Evolutionary conservation across 1,284 basidiomycete species (phyloP), one percentile per base, ranked within the genome.

Genomic region (Meira nashicola): DNA sequence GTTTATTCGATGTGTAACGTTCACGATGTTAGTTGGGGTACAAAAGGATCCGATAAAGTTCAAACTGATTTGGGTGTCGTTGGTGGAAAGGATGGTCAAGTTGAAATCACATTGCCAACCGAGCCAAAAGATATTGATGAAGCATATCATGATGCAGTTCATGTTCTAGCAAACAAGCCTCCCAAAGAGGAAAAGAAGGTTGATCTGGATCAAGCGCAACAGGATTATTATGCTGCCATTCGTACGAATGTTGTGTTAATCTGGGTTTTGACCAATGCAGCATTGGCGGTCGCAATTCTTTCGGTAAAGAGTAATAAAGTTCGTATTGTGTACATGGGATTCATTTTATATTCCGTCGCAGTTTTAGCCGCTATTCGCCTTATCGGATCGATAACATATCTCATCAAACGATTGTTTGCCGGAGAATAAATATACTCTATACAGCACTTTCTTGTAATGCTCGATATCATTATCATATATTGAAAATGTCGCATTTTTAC

Each of bases 1-100:
- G 73, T 78, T 48, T 78, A 78, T 48, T 73, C 74, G 0, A 76
- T 78, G 55, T 74, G 71, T 66, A 77, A 78, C 68, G 39, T 63
- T 5, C 54, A 47, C 43, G 54, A 56, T 49, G 60, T 68, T 15
- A 64, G 62, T 10, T 78, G 76, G 76, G 76, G 76, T 37, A 78
- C 76, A 46, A 78, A 78, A 53, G 76, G 76, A 5, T 71, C 66
- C 8, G 73, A 74, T 47, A 72, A 61, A 39, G 63, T 71, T 25
- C 58, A 65, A 48, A 72, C 68, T 0, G 76, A 78, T 56, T 58
- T 78, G 15, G 74, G 74, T 17, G 66, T 70, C 1, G 75, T 74
- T 12, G 59, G 54, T 25, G 62, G 61, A 2, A 57, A 61, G 9
- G 50, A 48, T 23, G 68, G 74, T 39, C 63, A 71, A 48, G 75